Evolutionary conservation across 116 monocot species (phyloP), one percentile per base, ranked within the genome.

Genomic region (Posidonia oceanica): DNA sequence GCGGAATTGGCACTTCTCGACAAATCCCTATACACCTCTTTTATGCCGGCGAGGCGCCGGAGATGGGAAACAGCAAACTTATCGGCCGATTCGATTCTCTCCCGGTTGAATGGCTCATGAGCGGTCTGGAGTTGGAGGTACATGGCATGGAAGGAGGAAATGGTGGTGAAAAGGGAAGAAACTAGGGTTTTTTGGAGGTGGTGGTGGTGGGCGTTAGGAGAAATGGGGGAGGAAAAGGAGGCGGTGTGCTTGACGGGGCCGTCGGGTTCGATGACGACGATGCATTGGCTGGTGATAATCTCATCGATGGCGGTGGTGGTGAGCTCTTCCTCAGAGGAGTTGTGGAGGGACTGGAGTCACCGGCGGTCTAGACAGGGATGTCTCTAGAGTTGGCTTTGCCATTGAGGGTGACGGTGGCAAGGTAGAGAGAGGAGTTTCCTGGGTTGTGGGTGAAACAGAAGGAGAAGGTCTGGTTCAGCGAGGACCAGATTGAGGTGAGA

Each of bases 241-340:
- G 54, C 5, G 61, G 6, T 3, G 38, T 23, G 59, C 36, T 42
- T 66, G 66, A 48, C 38, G 36, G 55, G 72, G 5, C 74, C 73
- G 70, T 97, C 92, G 63, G 92, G 97, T 69, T 86, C 89, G 63
- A 98, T 73, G 67, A 98, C 89, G 73, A 98, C 89, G 53, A 98
- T 93, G 20, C 92, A 80, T 75, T 98, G 97, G 64, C 82, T 89
- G 59, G 97, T 82, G 66, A 92, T 89, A 61, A 98, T 61, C 71
- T 82, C 87, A 39, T 85, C 89, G 7, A 78, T 72, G 39, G 78
- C 72, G 44, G 76, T 10, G 10, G 5, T 44, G 44, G 44, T 44
- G 44, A 44, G 68, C 85, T 79, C 18, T 13, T 82, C 36, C 16
- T 85, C 55, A n/a, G n/a, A n/a, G n/a, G n/a, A n/a, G n/a, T n/a